Evolutionary conservation across 192 early-diverging fungal genomes (phyloP).

Genomic region (Podila horticola): DNA sequence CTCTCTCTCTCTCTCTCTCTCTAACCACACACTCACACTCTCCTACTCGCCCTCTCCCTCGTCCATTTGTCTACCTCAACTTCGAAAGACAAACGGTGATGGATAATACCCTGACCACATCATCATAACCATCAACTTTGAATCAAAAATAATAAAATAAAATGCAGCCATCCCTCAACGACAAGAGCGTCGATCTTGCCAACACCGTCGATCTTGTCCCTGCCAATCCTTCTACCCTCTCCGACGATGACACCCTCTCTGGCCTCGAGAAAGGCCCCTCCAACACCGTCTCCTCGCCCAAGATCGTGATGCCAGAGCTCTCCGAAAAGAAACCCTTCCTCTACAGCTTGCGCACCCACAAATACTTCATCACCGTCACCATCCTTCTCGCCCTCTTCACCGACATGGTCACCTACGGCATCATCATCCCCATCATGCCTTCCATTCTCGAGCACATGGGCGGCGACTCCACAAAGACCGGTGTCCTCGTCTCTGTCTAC

Average conservation of each 20-base stretch:
- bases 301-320: neutral
- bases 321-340: conserved; percentile 29
- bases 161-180: no score
- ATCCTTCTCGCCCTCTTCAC: conserved; percentile 45
- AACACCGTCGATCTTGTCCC: neutral
- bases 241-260: neutral
- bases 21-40: no score
- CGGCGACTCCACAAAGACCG: conserved; percentile 66
- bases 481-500: conserved; percentile 72
- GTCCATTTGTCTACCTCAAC: no score
- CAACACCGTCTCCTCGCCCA: neutral
- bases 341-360: conserved; percentile 23
- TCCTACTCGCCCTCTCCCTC: no score
- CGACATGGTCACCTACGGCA: conserved; percentile 70
- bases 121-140: no score
- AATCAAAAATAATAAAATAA: no score
- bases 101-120: no score
- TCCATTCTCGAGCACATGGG: conserved; percentile 68
- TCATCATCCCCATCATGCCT: conserved; percentile 77
- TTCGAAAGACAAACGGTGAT: no score
- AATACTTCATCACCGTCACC: conserved; percentile 45
- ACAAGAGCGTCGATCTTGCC: neutral
- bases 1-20: no score
- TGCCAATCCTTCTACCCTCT: neutral
- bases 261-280: neutral